Conservation (phyloP, 345 rosid species). For the Raphanus raphanistrum region DNA sequence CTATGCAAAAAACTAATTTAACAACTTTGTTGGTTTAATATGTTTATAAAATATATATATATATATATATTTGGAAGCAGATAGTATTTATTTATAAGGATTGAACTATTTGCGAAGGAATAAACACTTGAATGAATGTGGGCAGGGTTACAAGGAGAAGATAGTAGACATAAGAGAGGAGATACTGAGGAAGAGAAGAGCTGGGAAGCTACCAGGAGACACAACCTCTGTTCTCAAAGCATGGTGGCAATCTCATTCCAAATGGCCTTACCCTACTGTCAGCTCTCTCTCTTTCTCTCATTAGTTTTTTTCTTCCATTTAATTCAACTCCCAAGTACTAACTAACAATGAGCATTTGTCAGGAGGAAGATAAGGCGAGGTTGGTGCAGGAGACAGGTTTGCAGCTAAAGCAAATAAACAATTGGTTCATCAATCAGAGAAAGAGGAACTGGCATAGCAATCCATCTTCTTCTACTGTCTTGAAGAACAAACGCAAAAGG, state of each 20-base stretch:
- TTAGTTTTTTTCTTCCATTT: neutral
- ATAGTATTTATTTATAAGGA: no score
- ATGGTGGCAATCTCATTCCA: slow-evolving; percentile 98
- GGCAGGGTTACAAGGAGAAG: slow-evolving; percentile 89
- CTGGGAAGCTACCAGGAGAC: slow-evolving; percentile 97
- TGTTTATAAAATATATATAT: no score
- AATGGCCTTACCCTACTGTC: slow-evolving; percentile 99
- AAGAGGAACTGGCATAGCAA: slow-evolving; percentile 98
- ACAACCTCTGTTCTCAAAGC: slow-evolving; percentile 86
- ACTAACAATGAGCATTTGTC: slow-evolving; percentile 6
- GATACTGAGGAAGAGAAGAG: slow-evolving; percentile 95
- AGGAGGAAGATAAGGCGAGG: slow-evolving; percentile 99
- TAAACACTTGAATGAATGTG: no score
- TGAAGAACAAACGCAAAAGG: slow-evolving; percentile 95
- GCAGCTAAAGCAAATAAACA: slow-evolving; percentile 95
- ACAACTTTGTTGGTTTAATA: no score
- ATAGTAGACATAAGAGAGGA: slow-evolving; percentile 94
- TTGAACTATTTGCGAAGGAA: no score
- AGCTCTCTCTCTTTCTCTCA: slow-evolving; percentile 30
- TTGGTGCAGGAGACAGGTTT: slow-evolving; percentile 96
- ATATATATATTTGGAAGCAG: no score
- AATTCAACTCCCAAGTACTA: neutral
- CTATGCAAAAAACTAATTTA: no score
- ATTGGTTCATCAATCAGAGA: slow-evolving; percentile 98
- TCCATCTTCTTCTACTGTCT: slow-evolving; percentile 75